phyloP scores from a whole-genome alignment of 2,329 filamentous ascomycete genomes.

The Magnaporthiopsis poae region DNA sequence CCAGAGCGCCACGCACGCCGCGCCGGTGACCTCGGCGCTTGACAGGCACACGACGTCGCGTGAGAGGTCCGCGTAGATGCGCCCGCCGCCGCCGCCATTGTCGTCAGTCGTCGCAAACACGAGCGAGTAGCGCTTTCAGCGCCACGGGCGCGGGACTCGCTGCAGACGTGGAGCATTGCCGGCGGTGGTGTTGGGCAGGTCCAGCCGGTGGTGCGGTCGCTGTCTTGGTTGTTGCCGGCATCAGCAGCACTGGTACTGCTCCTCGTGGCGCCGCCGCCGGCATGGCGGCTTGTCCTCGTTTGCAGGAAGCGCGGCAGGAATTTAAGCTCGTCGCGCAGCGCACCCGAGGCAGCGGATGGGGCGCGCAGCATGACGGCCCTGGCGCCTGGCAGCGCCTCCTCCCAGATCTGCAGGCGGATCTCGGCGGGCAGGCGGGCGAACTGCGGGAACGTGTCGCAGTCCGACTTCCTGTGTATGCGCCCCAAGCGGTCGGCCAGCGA shows the following conservation, averaged over 20 bases:
- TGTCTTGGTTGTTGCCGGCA: not conserved
- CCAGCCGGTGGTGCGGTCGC: not conserved
- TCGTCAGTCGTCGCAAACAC: not conserved
- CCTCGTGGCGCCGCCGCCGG: too few relatives aligned
- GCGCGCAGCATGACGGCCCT: constrained; percentile 9
- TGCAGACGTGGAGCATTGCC: constrained; percentile 8
- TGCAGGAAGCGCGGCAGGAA: not conserved
- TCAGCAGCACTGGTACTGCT: not conserved
- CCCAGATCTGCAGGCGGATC: constrained; percentile 17
- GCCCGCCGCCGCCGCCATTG: not conserved
- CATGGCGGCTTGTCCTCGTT: not conserved
- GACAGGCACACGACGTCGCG: constrained; percentile 8
- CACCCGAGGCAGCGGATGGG: not conserved
- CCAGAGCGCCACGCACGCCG: constrained; percentile 5
- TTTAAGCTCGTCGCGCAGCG: not conserved
- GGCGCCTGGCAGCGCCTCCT: constrained; percentile 6
- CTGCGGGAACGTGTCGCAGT: constrained; percentile 10
- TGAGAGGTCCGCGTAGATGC: constrained; percentile 8
- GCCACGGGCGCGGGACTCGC: constrained; percentile 9
- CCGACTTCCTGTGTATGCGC: not conserved
- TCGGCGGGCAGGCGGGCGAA: constrained; percentile 17
- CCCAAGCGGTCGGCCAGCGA: not conserved
- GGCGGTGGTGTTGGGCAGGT: constrained; percentile 3
- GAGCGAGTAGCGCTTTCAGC: constrained; percentile 5
- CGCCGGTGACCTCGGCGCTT: not conserved